These are phyloP conservation scores for Tylopilus vinaceipallidus DNA, from an alignment of 768 basidiomycete genomes.

Conservation along the genomic window DNA sequence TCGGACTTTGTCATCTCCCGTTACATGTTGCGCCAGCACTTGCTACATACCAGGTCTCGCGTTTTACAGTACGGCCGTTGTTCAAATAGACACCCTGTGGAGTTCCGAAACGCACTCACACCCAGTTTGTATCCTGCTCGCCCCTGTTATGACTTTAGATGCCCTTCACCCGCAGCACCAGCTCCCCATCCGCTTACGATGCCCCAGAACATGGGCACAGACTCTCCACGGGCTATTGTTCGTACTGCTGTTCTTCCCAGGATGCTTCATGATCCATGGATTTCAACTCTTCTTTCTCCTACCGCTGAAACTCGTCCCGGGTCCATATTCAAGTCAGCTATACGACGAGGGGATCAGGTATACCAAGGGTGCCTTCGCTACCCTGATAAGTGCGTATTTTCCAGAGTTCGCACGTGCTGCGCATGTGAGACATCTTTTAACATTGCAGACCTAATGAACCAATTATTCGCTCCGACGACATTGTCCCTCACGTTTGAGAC, in stretches of 20 bases:
- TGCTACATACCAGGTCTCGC: background rate
- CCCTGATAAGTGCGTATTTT: constrained; percentile 59
- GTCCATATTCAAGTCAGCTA: constrained; percentile 47
- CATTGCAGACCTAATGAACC: constrained; percentile 66
- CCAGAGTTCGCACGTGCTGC: background rate
- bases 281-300: constrained; percentile 73
- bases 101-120: background rate
- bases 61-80: background rate
- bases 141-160: constrained; percentile 21
- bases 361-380: constrained; percentile 81
- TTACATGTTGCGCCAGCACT: constrained; percentile 13
- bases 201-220: constrained; percentile 52
- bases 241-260: constrained; percentile 56
- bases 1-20: constrained; percentile 14
- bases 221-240: constrained; percentile 50
- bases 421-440: constrained; percentile 1
- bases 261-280: constrained; percentile 65
- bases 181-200: constrained; percentile 53
- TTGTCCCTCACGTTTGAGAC: constrained; percentile 73
- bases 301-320: constrained; percentile 65
- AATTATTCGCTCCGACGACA: constrained; percentile 79
- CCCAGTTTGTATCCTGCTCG: background rate
- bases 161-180: constrained; percentile 32
- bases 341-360: constrained; percentile 74
- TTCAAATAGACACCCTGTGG: constrained; percentile 13